Percentiles rank a stretch among this genome's conserved stretches.
Conservation (phyloP, 768 basidiomycete genomes). For the Russula abietina region DNA sequence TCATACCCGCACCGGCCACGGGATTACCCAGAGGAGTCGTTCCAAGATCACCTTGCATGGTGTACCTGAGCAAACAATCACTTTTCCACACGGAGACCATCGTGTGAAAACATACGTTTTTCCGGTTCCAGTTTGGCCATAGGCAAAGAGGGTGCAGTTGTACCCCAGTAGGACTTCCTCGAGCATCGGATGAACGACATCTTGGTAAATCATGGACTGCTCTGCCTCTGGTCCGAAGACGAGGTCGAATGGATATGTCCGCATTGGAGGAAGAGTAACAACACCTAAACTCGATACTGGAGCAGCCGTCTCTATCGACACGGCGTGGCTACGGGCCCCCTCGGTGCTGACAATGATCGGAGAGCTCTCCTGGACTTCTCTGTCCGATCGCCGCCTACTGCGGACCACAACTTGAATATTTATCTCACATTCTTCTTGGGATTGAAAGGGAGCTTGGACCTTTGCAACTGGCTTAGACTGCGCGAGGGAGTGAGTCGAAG, state of each 20-base stretch:
- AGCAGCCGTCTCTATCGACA: conserved; percentile 74
- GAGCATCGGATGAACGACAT: conserved; percentile 89
- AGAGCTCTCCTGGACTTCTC: conserved; percentile 79
- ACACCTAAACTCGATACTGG: conserved; percentile 68
- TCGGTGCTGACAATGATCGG: conserved; percentile 79
- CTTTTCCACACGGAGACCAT: not conserved
- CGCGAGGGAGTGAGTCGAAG: conserved; percentile 12
- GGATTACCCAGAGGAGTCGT: conserved; percentile 84
- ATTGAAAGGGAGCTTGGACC: conserved; percentile 10
- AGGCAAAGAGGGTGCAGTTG: conserved; percentile 96
- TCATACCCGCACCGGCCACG: conserved; percentile 87
- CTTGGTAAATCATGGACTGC: conserved; percentile 88
- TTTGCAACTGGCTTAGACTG: conserved; percentile 24
- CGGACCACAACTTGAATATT: conserved; percentile 94
- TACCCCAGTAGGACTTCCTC: conserved; percentile 93
- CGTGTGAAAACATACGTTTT: conserved; percentile 72
- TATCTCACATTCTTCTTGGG: conserved; percentile 49
- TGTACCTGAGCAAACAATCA: conserved; percentile 50
- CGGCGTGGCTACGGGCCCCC: conserved; percentile 67
- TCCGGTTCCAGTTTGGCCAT: conserved; percentile 97
- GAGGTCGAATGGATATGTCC: conserved; percentile 90
- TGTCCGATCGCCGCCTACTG: conserved; percentile 78
- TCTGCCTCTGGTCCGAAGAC: conserved; percentile 98
- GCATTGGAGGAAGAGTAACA: conserved; percentile 63
- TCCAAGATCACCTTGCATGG: conserved; percentile 93